phyloP scores from a whole-genome alignment of 192 early-diverging fungal genomes.

The Backusella sp. region DNA sequence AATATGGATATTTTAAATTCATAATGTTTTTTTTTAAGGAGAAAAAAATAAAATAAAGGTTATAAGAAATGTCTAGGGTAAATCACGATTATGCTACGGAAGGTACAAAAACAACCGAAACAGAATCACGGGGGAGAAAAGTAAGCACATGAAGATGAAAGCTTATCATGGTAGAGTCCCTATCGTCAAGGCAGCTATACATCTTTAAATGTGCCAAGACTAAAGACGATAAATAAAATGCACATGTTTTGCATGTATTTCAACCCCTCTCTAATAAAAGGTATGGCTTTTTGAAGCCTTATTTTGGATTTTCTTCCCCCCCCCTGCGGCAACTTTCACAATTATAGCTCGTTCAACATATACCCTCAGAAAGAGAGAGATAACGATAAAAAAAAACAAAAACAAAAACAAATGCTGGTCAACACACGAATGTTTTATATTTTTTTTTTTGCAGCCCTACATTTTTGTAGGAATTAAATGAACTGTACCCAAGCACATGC shows the following conservation, averaged over 20 bases:
- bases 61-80: not conserved
- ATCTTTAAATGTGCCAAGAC: not conserved
- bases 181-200: not conserved
- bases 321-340: not conserved
- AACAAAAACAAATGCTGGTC: not conserved
- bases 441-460: not conserved
- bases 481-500: not conserved
- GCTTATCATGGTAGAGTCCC: too few relatives aligned
- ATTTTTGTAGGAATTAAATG: not conserved
- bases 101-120: not conserved
- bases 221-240: not conserved
- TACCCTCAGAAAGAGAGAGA: not conserved
- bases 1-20: not conserved
- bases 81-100: conserved; percentile 7
- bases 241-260: not conserved
- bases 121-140: not conserved
- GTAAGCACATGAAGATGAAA: not conserved
- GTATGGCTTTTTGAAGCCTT: not conserved
- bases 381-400: not conserved
- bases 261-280: not conserved
- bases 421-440: not conserved
- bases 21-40: not conserved
- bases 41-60: not conserved
- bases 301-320: not conserved
- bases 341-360: not conserved